These are phyloP conservation scores for Arctostaphylos glauca DNA, from an alignment of 148 eudicot genomes.

Conservation along the genomic window DNA sequence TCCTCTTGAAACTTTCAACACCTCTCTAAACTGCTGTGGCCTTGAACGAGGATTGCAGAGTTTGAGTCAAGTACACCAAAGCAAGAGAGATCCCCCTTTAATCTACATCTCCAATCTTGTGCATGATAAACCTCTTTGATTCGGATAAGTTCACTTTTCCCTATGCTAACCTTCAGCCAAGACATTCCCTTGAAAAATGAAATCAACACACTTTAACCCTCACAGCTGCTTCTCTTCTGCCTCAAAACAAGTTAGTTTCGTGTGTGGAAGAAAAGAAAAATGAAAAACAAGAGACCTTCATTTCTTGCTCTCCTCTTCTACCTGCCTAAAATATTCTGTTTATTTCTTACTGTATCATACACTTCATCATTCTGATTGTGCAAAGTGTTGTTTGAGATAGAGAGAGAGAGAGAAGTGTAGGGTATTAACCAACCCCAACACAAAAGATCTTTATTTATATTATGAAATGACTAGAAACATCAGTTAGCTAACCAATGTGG, in stretches of 20 bases:
- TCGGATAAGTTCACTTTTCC: neutral
- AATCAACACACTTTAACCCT: neutral
- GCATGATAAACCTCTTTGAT: neutral
- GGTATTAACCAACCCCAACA: no score
- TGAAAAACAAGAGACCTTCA: neutral
- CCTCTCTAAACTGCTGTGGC: neutral
- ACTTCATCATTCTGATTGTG: neutral
- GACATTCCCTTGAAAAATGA: neutral
- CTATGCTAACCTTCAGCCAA: neutral
- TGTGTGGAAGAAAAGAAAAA: neutral
- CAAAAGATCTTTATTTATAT: no score
- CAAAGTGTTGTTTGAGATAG: no score
- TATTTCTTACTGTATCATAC: neutral
- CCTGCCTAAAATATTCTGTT: neutral
- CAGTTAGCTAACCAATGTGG: no score
- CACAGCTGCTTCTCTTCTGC: neutral
- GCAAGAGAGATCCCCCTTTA: neutral
- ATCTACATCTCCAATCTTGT: neutral
- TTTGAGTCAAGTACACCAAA: neutral
- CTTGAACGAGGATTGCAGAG: neutral
- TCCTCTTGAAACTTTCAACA: neutral
- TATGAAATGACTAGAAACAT: no score
- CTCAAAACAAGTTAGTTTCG: neutral
- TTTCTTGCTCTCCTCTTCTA: neutral
- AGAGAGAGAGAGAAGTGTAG: no score